These are phyloP conservation scores for Parietaria judaica DNA, from an alignment of 306 rosid genomes.

Conservation along the genomic window DNA sequence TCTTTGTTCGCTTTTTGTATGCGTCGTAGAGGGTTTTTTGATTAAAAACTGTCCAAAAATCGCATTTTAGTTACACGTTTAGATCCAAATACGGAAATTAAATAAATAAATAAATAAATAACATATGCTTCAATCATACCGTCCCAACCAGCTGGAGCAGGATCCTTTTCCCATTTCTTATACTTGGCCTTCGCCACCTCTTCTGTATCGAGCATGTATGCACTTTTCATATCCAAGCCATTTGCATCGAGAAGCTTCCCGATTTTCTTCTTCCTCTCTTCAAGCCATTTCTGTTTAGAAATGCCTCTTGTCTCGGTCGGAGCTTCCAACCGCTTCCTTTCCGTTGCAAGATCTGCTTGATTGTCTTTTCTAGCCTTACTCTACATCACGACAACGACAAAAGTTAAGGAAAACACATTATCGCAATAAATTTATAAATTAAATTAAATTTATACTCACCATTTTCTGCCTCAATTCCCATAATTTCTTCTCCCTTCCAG, in stretches of 20 bases:
- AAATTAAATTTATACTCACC: slow-evolving; percentile 30
- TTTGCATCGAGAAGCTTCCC: slow-evolving; percentile 95
- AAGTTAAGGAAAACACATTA: not conserved
- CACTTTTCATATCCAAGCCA: slow-evolving; percentile 76
- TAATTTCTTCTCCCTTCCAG: slow-evolving; percentile 73
- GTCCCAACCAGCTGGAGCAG: slow-evolving; percentile 96
- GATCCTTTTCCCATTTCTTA: slow-evolving; percentile 98
- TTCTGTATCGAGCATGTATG: slow-evolving; percentile 93
- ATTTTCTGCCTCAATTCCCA: slow-evolving; percentile 80
- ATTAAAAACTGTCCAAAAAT: slow-evolving; percentile 61
- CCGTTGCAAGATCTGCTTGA: slow-evolving; percentile 83
- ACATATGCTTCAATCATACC: slow-evolving; percentile 40
- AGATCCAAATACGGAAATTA: not conserved
- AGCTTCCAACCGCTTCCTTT: slow-evolving; percentile 92
- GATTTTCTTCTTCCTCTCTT: slow-evolving; percentile 82
- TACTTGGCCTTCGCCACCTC: slow-evolving; percentile 77
- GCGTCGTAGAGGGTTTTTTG: slow-evolving; percentile 86
- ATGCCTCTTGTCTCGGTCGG: slow-evolving; percentile 85
- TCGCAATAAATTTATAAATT: not conserved
- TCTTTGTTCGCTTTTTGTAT: slow-evolving; percentile 78
- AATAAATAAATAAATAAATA: not conserved
- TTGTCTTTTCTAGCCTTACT: slow-evolving; percentile 80
- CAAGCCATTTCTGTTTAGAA: slow-evolving; percentile 96
- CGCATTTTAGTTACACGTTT: slow-evolving; percentile 11
- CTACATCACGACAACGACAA: slow-evolving; percentile 43